Conservation (phyloP, 345 rosid species). For the Atalantia buxifolia region DNA sequence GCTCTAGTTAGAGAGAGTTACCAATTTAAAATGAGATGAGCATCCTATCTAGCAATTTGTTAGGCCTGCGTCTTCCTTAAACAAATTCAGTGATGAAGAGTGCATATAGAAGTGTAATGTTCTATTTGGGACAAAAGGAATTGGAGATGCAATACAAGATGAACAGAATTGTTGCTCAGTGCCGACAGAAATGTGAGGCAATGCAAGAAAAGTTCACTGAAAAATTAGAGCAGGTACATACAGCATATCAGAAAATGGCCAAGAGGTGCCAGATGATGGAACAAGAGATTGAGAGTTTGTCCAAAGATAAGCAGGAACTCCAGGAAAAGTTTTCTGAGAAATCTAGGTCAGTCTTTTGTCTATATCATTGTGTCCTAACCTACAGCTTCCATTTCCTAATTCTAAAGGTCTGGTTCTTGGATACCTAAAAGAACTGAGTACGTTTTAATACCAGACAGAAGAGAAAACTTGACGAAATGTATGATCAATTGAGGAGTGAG, state of each 20-base stretch:
- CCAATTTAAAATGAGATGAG: background rate
- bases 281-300: slow-evolving; percentile 78
- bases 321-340: slow-evolving; percentile 94
- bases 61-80: slow-evolving; percentile 38
- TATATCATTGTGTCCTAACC: slow-evolving; percentile 3
- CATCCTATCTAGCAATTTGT: background rate
- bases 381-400: background rate
- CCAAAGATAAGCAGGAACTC: slow-evolving; percentile 93
- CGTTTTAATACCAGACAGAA: slow-evolving; percentile 62
- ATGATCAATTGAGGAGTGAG: slow-evolving; percentile 82
- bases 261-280: slow-evolving; percentile 90
- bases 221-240: slow-evolving; percentile 83
- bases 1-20: background rate
- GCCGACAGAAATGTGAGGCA: slow-evolving; percentile 82
- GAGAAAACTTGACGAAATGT: slow-evolving; percentile 98
- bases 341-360: slow-evolving; percentile 55
- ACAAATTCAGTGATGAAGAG: slow-evolving; percentile 77
- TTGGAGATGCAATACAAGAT: slow-evolving; percentile 91
- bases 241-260: slow-evolving; percentile 89
- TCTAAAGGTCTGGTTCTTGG: background rate
- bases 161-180: slow-evolving; percentile 78
- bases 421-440: slow-evolving; percentile 1
- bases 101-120: slow-evolving; percentile 87
- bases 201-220: slow-evolving; percentile 91
- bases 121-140: slow-evolving; percentile 82